These are phyloP conservation scores for Trichoderma atrobrunneum DNA, from an alignment of 2,329 filamentous ascomycete genomes.

Conservation along the genomic window DNA sequence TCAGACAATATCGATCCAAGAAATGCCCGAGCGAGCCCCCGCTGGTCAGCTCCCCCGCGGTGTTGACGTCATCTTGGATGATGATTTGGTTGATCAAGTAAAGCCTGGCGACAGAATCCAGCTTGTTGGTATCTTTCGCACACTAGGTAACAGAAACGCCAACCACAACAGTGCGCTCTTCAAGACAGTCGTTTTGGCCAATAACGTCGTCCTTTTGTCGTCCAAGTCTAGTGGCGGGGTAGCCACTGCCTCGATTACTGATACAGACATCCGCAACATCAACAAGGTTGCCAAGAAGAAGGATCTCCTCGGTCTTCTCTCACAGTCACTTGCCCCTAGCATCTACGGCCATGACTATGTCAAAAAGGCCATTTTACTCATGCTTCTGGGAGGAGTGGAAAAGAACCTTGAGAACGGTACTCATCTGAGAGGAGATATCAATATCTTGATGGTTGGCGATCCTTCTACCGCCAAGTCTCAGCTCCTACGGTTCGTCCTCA, in stretches of 20 bases:
- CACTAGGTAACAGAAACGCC: conserved; percentile 90
- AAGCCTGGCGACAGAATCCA: conserved; percentile 97
- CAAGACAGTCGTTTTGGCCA: conserved; percentile 89
- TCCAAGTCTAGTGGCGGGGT: conserved; percentile 95
- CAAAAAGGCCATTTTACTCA: conserved; percentile 94
- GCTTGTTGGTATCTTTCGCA: conserved; percentile 92
- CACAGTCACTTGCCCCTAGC: conserved; percentile 90
- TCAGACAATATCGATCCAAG: conserved; percentile 96
- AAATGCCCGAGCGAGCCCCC: conserved; percentile 96
- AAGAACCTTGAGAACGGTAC: conserved; percentile 98
- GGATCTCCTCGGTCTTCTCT: conserved; percentile 87
- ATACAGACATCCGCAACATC: conserved; percentile 97
- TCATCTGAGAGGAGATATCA: conserved; percentile 96
- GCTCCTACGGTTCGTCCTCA: conserved; percentile 90
- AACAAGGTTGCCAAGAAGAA: conserved; percentile 96
- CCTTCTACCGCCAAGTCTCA: conserved; percentile 99
- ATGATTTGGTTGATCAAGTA: conserved; percentile 89
- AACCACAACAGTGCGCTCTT: conserved; percentile 89
- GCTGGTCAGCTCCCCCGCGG: conserved; percentile 92
- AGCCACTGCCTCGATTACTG: conserved; percentile 86
- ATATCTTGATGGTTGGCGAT: conserved; percentile 98
- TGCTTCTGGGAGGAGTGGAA: conserved; percentile 93
- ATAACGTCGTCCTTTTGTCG: conserved; percentile 90
- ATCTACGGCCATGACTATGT: conserved; percentile 97
- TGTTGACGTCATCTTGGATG: conserved; percentile 94